Base-by-base conservation (phyloP, 208 protist species). In the Trypanosoma avium region DNA sequence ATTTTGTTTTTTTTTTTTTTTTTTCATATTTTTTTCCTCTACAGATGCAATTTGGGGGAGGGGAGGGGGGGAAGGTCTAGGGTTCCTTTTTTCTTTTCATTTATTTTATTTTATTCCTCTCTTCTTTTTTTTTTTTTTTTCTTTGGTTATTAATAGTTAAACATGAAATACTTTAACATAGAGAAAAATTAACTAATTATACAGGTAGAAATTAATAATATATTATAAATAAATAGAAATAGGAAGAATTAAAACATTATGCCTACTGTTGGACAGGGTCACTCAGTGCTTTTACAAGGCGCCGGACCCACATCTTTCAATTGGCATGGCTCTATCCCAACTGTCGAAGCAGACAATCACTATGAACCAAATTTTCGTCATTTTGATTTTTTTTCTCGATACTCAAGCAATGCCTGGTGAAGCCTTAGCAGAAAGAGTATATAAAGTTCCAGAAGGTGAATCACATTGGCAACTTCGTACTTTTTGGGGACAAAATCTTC, bases 281-380 rank as follows among this genome's bases (percentile, higher is more conserved):
- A 86, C 57, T 83, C 46, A 21, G 45, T 36, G 40, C 66, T 87
- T 33, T 52, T 70, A 21, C 56, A 73, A 45, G 58, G 60, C 45
- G n/a, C 52, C 13, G 73, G 61, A 50, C 88, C 82, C 19, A 86
- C 75, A 21, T 91, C 84, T 15, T 82, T 88, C 40, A 94, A 94
- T 76, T 82, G 67, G 69, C 81, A 92, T 56, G 85, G 88, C 53
- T 92, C 84, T n/a, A 73, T 95, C 21, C 82, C 88, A 12, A 86
- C 85, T 27, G 67, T 71, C 36, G 67, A 61, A 13, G 74, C 79
- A 12, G 88, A 95, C 69, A 87, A 65, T 66, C 59, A 79, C 47
- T 92, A 91, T 47, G 75, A 86, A 61, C 85, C 88, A 19, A 95
- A 95, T 70, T 95, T 95, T 48, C 78, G 88, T 13, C 88, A 95